Percentiles rank a stretch among this genome's conserved stretches.
phyloP scores from a whole-genome alignment of 306 rosid species.

The Corylus americana region DNA sequence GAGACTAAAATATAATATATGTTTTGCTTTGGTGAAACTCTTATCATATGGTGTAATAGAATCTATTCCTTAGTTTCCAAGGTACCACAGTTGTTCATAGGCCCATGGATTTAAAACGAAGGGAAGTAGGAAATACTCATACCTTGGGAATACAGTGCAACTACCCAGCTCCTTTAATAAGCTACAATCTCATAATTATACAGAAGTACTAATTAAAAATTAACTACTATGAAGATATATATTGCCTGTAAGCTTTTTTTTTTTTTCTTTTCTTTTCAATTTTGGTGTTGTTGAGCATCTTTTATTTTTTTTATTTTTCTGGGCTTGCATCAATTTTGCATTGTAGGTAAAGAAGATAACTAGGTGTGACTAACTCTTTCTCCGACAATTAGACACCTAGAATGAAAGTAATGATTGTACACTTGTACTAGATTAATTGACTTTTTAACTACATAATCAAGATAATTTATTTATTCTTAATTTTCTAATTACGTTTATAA shows the following conservation, averaged over 20 bases:
- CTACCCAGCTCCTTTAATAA: background rate
- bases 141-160: background rate
- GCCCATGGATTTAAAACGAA: conserved; percentile 1
- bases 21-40: conserved; percentile 15
- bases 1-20: background rate
- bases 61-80: conserved; percentile 22
- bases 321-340: no score
- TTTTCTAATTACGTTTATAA: background rate
- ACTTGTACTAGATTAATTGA: conserved; percentile 27
- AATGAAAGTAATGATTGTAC: background rate
- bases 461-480: conserved; percentile 10
- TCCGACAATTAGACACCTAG: background rate
- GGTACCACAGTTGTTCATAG: conserved; percentile 14
- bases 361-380: no score
- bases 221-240: no score
- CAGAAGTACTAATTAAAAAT: no score
- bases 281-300: no score
- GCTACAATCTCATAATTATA: background rate
- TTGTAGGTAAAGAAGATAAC: no score
- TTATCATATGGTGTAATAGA: background rate
- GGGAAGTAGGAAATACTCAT: conserved; percentile 15
- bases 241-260: no score
- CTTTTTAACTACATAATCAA: conserved; percentile 31
- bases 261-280: no score
- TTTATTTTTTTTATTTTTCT: no score